A percentile compares a stretch with the other conserved stretches of the same genome.
phyloP scores from a whole-genome alignment of 129 eudicot species.

The Tagetes patula region DNA sequence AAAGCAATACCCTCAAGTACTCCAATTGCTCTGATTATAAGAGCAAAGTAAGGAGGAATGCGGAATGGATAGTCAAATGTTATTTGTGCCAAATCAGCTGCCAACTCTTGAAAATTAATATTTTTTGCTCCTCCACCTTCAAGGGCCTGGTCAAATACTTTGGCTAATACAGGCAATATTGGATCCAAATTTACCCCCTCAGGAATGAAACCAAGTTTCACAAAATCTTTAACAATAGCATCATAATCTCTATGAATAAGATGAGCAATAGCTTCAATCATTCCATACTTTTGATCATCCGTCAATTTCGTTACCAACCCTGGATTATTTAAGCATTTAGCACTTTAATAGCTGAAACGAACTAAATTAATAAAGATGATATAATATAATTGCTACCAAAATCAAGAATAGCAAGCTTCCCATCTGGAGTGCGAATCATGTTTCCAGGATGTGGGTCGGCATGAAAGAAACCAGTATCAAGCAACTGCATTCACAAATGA shows the following conservation, averaged over 20 bases:
- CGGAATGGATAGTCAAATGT: constrained; percentile 97
- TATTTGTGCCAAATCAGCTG: constrained; percentile 95
- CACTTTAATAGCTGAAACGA: neutral
- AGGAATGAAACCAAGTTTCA: constrained; percentile 89
- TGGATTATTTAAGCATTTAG: constrained; percentile 32
- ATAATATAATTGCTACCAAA: constrained; percentile 57
- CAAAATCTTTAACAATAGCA: constrained; percentile 97
- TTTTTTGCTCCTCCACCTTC: constrained; percentile 99
- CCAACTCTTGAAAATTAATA: constrained; percentile 93
- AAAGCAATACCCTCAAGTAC: constrained; percentile 98
- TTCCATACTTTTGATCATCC: constrained; percentile 96
- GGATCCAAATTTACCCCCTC: constrained; percentile 96
- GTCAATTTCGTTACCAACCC: constrained; percentile 93
- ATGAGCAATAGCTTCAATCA: constrained; percentile 99
- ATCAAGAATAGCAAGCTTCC: constrained; percentile 96
- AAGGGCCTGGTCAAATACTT: constrained; percentile 99
- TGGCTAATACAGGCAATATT: constrained; percentile 92
- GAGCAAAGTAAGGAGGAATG: constrained; percentile 98
- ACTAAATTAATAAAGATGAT: neutral
- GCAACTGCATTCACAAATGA: constrained; percentile 58
- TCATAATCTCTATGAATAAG: constrained; percentile 95
- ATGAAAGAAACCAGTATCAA: constrained; percentile 99
- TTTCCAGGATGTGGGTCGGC: constrained; percentile 99
- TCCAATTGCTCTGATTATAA: constrained; percentile 97
- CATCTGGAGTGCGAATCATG: constrained; percentile 98